Base-by-base conservation (phyloP, 108 stramenopile species). In the Craspedostauros australis region DNA sequence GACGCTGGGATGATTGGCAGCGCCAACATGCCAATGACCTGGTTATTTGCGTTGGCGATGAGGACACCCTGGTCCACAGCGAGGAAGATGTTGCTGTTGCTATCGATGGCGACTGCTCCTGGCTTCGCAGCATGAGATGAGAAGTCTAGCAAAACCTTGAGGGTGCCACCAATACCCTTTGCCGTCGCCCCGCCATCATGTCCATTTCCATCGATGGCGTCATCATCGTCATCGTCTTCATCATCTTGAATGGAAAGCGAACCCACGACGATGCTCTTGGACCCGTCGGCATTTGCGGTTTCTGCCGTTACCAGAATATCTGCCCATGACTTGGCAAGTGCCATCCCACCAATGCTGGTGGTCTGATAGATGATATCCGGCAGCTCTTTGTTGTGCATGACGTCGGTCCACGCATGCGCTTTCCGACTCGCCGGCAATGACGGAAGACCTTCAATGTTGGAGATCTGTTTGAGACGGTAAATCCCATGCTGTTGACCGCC, bases 391-490 rank as follows among this genome's bases (percentile, higher is more conserved):
- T 24, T 45, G 15, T 7, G 34, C 15, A 43, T 50, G 20, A 47
- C 15, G 4, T 16, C 18, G 6, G 57, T 76, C 81, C 83, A 84
- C 14, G 41, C 50, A 68, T 88, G 87, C 2, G 87, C 87, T 11
- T 68, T 39, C 19, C 87, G 80, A 60, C 79, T 80, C 30, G 62
- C 43, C 30, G 64, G 39, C 51, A 65, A 42, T 2, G 79, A 81
- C n/a, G 70, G 21, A 19, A 88, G 57, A n/a, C 73, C 54, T 33
- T 68, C 46, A 6, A 83, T 54, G 41, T 71, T 51, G 7, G 76
- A 56, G 26, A 70, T 75, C 22, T 80, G 64, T 39, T 40, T 62
- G 39, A 79, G 24, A 29, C 73, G 68, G 54, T 77, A 80, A 14
- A 90, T 25, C 5, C 47, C 55, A 38, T 33, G 44, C 26, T 14